Percentiles rank a stretch among this genome's conserved stretches.
These are phyloP conservation scores for Pestalotiopsis sp. DNA, from an alignment of 2,329 filamentous ascomycete genomes.

Conservation along the genomic window DNA sequence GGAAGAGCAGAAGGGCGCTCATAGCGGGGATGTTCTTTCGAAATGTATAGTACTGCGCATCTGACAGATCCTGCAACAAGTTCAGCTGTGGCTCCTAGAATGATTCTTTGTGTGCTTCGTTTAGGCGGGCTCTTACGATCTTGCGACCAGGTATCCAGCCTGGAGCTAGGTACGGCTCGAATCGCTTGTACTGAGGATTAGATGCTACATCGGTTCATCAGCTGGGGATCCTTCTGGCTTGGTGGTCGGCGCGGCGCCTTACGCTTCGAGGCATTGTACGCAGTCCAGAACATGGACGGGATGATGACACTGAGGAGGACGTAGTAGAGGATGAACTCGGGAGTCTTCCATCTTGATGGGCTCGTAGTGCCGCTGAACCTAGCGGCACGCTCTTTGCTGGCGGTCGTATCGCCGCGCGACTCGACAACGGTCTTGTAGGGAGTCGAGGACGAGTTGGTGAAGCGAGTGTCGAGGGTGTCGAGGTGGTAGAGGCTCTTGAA, in stretches of 20 bases:
- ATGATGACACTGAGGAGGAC: conserved; percentile 66
- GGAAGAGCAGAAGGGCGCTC: conserved; percentile 70
- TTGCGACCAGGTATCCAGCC: conserved; percentile 94
- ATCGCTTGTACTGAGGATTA: conserved; percentile 80
- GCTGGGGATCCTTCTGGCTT: background rate
- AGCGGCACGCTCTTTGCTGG: conserved; percentile 42
- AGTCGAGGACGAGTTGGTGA: conserved; percentile 71
- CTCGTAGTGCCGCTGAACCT: conserved; percentile 48
- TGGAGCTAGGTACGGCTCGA: conserved; percentile 67
- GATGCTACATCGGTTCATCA: conserved; percentile 56
- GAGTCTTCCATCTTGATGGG: conserved; percentile 80
- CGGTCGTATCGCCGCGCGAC: conserved; percentile 45
- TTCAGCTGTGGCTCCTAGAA: conserved; percentile 10
- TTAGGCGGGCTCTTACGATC: conserved; percentile 61
- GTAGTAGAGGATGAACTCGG: conserved; percentile 85
- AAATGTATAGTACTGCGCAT: conserved; percentile 85
- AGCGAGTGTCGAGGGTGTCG: conserved; percentile 62
- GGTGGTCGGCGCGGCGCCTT: conserved; percentile 24
- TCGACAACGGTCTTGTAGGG: conserved; percentile 64
- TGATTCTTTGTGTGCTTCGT: background rate
- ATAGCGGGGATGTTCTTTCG: conserved; percentile 85
- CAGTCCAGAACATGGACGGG: conserved; percentile 89
- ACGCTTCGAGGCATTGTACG: conserved; percentile 84
- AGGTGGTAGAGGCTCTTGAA: conserved; percentile 61
- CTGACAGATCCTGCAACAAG: conserved; percentile 74